Evolutionary conservation across 805 yeast genomes (phyloP).

Genomic region (Metschnikowia kofuensis): DNA sequence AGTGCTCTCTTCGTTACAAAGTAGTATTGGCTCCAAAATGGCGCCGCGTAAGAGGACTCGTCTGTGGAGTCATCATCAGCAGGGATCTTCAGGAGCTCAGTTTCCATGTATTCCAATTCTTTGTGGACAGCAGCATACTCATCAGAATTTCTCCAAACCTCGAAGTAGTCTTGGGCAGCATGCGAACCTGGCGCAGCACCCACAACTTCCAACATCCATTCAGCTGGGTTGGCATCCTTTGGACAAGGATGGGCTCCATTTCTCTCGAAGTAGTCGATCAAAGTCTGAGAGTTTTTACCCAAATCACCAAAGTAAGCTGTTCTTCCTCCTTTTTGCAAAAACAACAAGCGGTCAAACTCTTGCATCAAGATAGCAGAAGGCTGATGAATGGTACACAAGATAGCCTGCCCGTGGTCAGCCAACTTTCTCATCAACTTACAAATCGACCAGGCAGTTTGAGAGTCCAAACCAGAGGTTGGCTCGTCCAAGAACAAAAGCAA

Average conservation of each 20-base stretch:
- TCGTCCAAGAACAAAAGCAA: constrained; percentile 63
- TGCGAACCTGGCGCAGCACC: constrained; percentile 83
- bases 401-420: constrained; percentile 71
- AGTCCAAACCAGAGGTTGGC: constrained; percentile 73
- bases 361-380: constrained; percentile 70
- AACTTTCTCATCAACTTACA: constrained; percentile 63
- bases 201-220: constrained; percentile 84
- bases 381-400: constrained; percentile 74
- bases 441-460: constrained; percentile 70
- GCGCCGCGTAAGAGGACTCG: constrained; percentile 19
- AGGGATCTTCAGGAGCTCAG: constrained; percentile 37
- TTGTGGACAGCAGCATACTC: constrained; percentile 57
- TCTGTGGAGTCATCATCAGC: constrained; percentile 22
- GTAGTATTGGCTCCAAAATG: constrained; percentile 15
- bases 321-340: constrained; percentile 71
- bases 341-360: constrained; percentile 63
- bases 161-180: constrained; percentile 67
- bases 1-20: constrained; percentile 18
- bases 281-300: constrained; percentile 57
- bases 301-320: constrained; percentile 83
- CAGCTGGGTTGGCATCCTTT: constrained; percentile 21
- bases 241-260: constrained; percentile 68
- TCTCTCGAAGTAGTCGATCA: constrained; percentile 65
- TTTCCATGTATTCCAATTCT: constrained; percentile 65
- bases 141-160: constrained; percentile 72